Conservation (phyloP, 352 stramenopile species). For the Pilasporangium apinafurcum region DNA sequence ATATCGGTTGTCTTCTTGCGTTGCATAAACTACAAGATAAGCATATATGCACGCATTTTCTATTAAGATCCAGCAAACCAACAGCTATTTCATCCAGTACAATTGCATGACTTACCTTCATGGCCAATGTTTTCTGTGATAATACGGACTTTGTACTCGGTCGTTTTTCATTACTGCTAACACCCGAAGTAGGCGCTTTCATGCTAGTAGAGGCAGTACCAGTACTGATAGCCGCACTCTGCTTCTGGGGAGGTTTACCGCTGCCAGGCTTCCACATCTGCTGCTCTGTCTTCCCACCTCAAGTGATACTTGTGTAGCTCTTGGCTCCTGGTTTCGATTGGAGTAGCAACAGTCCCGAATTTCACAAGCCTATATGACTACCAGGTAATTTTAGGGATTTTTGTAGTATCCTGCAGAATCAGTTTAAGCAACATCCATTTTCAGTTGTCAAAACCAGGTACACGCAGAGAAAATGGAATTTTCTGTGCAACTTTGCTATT, state of each 20-base stretch:
- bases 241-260: slow-evolving; percentile 1
- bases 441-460: no score
- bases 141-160: slow-evolving; percentile 39
- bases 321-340: slow-evolving; percentile 1
- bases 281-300: no score
- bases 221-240: neutral
- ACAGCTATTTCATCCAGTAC: neutral
- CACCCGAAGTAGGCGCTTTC: slow-evolving; percentile 16
- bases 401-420: no score
- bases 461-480: slow-evolving; percentile 6
- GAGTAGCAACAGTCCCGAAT: slow-evolving; percentile 5
- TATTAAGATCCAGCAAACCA: neutral
- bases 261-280: slow-evolving; percentile 17
- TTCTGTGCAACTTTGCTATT: no score
- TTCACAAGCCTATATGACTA: neutral
- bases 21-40: slow-evolving; percentile 68
- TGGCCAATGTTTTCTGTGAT: slow-evolving; percentile 80
- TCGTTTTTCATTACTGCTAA: slow-evolving; percentile 6
- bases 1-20: slow-evolving; percentile 65
- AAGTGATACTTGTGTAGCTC: no score
- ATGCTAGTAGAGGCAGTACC: slow-evolving; percentile 1
- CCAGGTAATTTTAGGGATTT: no score
- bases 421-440: no score
- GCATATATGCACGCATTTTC: neutral
- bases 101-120: slow-evolving; percentile 47